Conservation (phyloP, 1,284 basidiomycete genomes). For the Heimioporus punctisporus region DNA sequence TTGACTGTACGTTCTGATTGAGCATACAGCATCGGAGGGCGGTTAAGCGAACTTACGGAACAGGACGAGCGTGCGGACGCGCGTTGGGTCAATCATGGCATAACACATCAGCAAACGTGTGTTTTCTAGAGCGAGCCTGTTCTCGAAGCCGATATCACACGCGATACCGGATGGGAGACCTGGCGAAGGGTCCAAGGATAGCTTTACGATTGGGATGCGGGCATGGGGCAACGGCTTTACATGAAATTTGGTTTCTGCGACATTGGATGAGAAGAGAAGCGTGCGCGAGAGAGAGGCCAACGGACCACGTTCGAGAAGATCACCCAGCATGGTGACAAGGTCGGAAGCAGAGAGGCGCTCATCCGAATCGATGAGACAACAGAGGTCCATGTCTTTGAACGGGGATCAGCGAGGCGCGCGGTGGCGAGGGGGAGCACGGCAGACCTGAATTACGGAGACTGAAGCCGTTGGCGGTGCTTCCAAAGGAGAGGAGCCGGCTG, state of each 20-base stretch:
- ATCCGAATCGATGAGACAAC: constrained; percentile 91
- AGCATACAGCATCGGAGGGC: constrained; percentile 7
- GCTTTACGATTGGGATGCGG: constrained; percentile 98
- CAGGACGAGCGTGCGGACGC: constrained; percentile 93
- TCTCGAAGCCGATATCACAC: constrained; percentile 99
- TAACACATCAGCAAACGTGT: constrained; percentile 97
- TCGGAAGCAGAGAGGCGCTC: constrained; percentile 81
- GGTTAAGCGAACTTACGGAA: constrained; percentile 71
- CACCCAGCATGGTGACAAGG: constrained; percentile 93
- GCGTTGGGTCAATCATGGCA: constrained; percentile 95
- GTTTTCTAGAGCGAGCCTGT: constrained; percentile 96
- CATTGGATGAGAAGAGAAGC: constrained; percentile 4
- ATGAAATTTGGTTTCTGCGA: constrained; percentile 93
- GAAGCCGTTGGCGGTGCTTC: constrained; percentile 94
- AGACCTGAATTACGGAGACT: constrained; percentile 93
- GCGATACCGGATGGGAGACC: constrained; percentile 91
- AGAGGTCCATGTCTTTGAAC: constrained; percentile 93
- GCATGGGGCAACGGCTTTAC: constrained; percentile 98
- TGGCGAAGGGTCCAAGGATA: constrained; percentile 89
- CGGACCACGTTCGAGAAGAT: constrained; percentile 89
- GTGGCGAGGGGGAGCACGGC: constrained; percentile 29
- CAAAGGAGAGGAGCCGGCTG: constrained; percentile 91
- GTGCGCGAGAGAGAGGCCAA: constrained; percentile 13
- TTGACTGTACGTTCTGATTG: constrained; percentile 65
- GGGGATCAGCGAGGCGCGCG: constrained; percentile 7